Base-by-base conservation (phyloP, 257 asterid species). In the Solanum ossicruentum region DNA sequence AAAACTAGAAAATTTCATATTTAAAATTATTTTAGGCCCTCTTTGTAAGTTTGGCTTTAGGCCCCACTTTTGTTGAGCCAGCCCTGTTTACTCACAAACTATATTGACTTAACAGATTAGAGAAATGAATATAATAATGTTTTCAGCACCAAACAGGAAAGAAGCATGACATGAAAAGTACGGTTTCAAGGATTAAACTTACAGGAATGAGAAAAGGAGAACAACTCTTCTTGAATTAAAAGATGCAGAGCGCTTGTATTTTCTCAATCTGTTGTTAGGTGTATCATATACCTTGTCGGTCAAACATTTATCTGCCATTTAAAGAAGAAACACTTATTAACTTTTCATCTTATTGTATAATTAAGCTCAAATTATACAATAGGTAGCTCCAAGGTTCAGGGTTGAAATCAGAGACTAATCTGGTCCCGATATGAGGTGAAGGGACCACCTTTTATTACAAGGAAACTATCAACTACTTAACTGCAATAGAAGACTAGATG, bases 141-240 rank as follows among this genome's bases (percentile, higher is more conserved):
- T 82, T 61, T 10, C 63, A 58, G 77, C 49, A 82, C 49, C 41
- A 61, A 82, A 82, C 61, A 23, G 26, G 47, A 21, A 82, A 49
- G 58, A 43, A 41, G n/a, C 49, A 82, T 12, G 61, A 12, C 43
- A 82, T 21, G 26, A 26, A 23, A 41, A 82, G 60, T 43, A 82
- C 3, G 1, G 26, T 43, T 82, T 41, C 60, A 5, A 43, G 39
- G 41, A 82, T 11, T 39, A 32, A 90, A 79, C 99, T 91, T 94
- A 96, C 99, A 94, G 88, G 87, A 93, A 88, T 21, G 99, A 96
- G 91, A 92, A 96, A 71, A 96, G 89, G 89, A 94, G 93, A 90
- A 94, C 96, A 39, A 96, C 92, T 89, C 96, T 94, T 91, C 98
- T 93, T 85, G 98, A 93, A 88, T 91, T 96, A 93, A 96, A 96